Percentiles rank a stretch among this genome's conserved stretches.
phyloP scores from a whole-genome alignment of 148 eudicot species.

The Rhododendron griersonianum region DNA sequence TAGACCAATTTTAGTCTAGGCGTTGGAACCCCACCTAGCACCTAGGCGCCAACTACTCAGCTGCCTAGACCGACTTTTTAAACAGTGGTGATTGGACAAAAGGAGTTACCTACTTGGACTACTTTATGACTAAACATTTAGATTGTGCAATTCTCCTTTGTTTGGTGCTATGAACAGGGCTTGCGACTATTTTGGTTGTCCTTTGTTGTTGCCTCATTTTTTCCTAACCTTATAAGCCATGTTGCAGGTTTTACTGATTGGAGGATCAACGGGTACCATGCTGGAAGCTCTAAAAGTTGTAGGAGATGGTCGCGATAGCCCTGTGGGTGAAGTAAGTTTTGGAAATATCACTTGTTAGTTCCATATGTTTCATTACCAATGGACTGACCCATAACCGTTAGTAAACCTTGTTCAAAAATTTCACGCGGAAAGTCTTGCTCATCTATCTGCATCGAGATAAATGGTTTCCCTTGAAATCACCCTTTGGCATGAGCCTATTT shows the following conservation, averaged over 20 bases:
- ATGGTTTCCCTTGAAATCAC: background rate
- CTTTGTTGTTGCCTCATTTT: background rate
- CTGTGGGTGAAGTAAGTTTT: constrained; percentile 63
- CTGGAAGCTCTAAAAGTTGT: constrained; percentile 88
- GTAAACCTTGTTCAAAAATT: background rate
- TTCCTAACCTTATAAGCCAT: constrained; percentile 4
- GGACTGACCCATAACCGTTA: no score
- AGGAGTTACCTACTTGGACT: constrained; percentile 1
- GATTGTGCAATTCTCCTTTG: background rate
- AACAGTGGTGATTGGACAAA: background rate
- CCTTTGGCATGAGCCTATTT: background rate
- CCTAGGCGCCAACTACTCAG: background rate
- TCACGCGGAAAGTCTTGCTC: background rate
- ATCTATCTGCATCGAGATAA: background rate
- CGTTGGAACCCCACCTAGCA: background rate
- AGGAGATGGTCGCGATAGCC: constrained; percentile 66
- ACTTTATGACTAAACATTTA: background rate
- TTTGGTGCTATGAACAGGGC: background rate
- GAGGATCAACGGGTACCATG: constrained; percentile 99
- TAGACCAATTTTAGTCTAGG: background rate
- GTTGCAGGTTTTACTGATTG: constrained; percentile 86
- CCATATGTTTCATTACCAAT: background rate
- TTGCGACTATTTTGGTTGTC: background rate
- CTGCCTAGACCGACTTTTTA: no score
- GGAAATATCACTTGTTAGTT: constrained; percentile 7